These are phyloP conservation scores for Trametes villosa DNA, from an alignment of 768 basidiomycete genomes.

Conservation along the genomic window DNA sequence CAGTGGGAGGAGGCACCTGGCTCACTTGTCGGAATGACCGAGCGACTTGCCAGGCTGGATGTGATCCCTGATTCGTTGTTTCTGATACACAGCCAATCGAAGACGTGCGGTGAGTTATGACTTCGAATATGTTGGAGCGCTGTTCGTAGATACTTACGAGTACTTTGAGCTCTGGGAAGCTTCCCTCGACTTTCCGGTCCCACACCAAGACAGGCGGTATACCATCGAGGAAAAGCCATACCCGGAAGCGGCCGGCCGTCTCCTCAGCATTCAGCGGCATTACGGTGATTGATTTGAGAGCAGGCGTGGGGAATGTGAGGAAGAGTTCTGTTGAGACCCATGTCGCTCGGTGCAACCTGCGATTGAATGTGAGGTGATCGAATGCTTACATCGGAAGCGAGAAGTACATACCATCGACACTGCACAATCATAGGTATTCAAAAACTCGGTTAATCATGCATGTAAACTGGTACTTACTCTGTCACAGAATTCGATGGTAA, in stretches of 20 bases:
- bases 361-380: not conserved
- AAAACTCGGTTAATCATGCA: not conserved
- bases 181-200: slow-evolving; percentile 91
- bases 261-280: slow-evolving; percentile 79
- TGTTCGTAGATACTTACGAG: slow-evolving; percentile 56
- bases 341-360: slow-evolving; percentile 87
- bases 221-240: slow-evolving; percentile 69
- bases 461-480: slow-evolving; percentile 56
- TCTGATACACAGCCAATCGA: too few relatives aligned
- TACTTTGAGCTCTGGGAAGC: slow-evolving; percentile 89
- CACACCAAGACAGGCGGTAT: slow-evolving; percentile 61
- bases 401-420: slow-evolving; percentile 73
- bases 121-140: not conserved
- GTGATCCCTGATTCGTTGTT: slow-evolving; percentile 84
- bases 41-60: slow-evolving; percentile 81
- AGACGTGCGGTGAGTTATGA: not conserved
- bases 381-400: not conserved
- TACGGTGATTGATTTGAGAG: slow-evolving; percentile 66
- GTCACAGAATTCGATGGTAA: slow-evolving; percentile 94
- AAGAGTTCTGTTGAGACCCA: slow-evolving; percentile 95
- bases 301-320: slow-evolving; percentile 86
- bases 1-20: not conserved
- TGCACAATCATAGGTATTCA: slow-evolving; percentile 32
- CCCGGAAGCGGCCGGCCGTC: slow-evolving; percentile 87
- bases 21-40: slow-evolving; percentile 81